phyloP scores from a whole-genome alignment of 768 basidiomycete genomes.

The Omphalotus guepiniiformis region DNA sequence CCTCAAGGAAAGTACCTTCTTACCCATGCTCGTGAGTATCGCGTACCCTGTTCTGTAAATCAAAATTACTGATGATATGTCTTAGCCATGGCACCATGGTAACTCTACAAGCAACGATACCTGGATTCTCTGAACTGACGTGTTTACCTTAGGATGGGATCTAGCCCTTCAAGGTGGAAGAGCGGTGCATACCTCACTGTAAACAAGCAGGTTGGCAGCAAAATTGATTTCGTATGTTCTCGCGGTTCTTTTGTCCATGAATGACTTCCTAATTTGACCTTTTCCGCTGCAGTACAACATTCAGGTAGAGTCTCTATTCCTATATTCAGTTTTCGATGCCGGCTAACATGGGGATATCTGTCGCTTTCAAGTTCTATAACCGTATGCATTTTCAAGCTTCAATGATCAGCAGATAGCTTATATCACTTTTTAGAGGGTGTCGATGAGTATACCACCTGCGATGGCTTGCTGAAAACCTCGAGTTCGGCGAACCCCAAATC shows the following conservation, averaged over 20 bases:
- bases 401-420: neutral
- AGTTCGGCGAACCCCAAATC: slow-evolving; percentile 59
- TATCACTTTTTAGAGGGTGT: slow-evolving; percentile 43
- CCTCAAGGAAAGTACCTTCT: slow-evolving; percentile 47
- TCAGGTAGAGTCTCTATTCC: slow-evolving; percentile 32
- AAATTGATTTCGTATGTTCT: slow-evolving; percentile 56
- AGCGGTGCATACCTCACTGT: slow-evolving; percentile 56
- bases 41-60: slow-evolving; percentile 6
- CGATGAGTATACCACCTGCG: slow-evolving; percentile 61
- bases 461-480: slow-evolving; percentile 52
- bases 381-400: slow-evolving; percentile 30
- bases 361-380: slow-evolving; percentile 37
- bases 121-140: neutral
- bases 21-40: slow-evolving; percentile 49
- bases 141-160: no score
- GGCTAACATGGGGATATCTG: neutral
- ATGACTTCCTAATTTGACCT: neutral
- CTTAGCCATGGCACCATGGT: slow-evolving; percentile 48
- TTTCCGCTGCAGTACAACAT: slow-evolving; percentile 16
- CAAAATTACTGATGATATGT: neutral
- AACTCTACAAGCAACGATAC: no score
- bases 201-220: slow-evolving; percentile 45
- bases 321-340: slow-evolving; percentile 16
- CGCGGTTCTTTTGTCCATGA: slow-evolving; percentile 13
- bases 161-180: slow-evolving; percentile 38